These are phyloP conservation scores for Fusarium protoensiforme DNA, from an alignment of 2,329 filamentous ascomycete genomes.

Conservation along the genomic window DNA sequence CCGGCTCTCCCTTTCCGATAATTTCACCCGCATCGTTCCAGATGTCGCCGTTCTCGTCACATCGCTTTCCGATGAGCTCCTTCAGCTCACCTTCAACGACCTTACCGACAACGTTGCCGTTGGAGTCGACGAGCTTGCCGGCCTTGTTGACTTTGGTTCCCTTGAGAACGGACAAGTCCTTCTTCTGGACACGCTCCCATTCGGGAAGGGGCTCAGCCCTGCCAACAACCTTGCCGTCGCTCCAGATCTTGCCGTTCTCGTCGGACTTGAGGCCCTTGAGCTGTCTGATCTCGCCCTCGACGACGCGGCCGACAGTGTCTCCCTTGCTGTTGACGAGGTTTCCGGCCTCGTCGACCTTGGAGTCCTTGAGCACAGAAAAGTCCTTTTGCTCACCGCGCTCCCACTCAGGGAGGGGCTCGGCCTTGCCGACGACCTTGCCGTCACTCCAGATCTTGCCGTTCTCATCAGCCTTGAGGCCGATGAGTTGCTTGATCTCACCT, in stretches of 20 bases:
- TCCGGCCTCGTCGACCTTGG: constrained; percentile 58
- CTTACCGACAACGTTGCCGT: constrained; percentile 67
- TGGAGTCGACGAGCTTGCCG: constrained; percentile 66
- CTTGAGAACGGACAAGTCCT: constrained; percentile 59
- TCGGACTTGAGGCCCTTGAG: constrained; percentile 76
- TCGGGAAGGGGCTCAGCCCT: constrained; percentile 72
- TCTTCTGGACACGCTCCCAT: constrained; percentile 58
- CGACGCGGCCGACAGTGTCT: constrained; percentile 68
- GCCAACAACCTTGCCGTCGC: constrained; percentile 74
- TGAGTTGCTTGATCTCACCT: constrained; percentile 73
- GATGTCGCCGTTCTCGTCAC: constrained; percentile 75
- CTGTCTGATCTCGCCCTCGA: constrained; percentile 70
- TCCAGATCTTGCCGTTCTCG: constrained; percentile 74
- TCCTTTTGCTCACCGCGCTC: constrained; percentile 56
- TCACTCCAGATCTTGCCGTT: constrained; percentile 75
- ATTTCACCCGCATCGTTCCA: constrained; percentile 77
- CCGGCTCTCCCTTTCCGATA: constrained; percentile 73
- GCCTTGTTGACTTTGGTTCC: constrained; percentile 68
- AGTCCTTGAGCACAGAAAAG: constrained; percentile 30
- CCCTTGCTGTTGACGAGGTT: constrained; percentile 65
- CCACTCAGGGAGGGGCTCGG: constrained; percentile 69
- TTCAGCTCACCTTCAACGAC: constrained; percentile 72
- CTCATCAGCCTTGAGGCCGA: constrained; percentile 72
- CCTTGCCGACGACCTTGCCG: constrained; percentile 74
- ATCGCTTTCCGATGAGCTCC: constrained; percentile 71